Evolutionary conservation across 1,284 basidiomycete genomes (phyloP), one percentile per base, ranked within the genome.

Genomic region (Stereum hirsutum): DNA sequence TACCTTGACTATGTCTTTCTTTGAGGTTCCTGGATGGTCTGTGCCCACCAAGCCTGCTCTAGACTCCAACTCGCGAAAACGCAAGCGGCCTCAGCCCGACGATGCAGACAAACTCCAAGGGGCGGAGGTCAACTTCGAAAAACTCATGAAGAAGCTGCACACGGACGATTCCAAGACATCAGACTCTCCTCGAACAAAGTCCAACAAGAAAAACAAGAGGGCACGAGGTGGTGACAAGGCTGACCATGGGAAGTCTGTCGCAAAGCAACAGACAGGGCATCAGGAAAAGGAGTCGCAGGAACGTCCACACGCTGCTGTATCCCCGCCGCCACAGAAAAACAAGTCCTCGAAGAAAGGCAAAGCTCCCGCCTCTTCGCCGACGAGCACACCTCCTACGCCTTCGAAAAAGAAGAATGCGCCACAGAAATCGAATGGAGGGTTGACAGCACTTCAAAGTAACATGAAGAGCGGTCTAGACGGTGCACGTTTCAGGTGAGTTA

Each of bases 381-480:
- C 14, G 6, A 31, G 10, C 14, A n/a, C 10, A 23, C 17, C 14
- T 5, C 20, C 21, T 24, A 12, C 30, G 17, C 30, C 10, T 42
- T 25, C 47, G n/a, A 23, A 38, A 24, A 14, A 14, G 6, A 26
- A 38, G 12, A 17, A 8, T 23, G 28, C 42, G 24, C n/a, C 30
- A 3, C 37, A 41, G 5, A 39, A 40, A 20, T 26, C 41, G 32
- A 47, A 45, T n/a, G 46, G 35, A 27, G 41, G 34, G 12, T 41
- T 92, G 39, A 93, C 90, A 4, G 60, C 72, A 10, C 64, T 93
- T 54, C 90, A 94, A 58, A 72, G 71, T 42, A 68, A 62, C 21
- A 85, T 93, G 77, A 88, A 78, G 59, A 68, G 81, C 37, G 88
- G 75, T 51, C 62, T 94, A 33, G 82, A 87, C 47, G 90, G 90